Evolutionary conservation across 345 rosid species (phyloP).

Genomic region (Trapa incisa): DNA sequence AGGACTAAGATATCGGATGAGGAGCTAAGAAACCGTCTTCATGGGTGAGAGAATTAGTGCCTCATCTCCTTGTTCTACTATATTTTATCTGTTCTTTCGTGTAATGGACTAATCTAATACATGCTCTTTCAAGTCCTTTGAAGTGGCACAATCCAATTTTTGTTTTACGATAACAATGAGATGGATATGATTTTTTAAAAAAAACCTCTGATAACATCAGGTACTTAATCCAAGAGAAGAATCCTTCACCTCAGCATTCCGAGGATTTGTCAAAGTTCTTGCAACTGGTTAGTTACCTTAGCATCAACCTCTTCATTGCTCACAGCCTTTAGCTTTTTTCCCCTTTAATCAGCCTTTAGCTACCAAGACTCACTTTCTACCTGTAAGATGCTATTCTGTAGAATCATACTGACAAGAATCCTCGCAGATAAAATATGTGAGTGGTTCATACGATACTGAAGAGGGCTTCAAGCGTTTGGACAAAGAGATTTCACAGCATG

Average conservation of each 20-base stretch:
- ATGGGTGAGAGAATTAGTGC: slow-evolving; percentile 35
- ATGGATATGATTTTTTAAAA: neutral
- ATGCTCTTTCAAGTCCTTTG: neutral
- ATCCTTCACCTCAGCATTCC: slow-evolving; percentile 27
- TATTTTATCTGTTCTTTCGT: neutral
- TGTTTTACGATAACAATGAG: neutral
- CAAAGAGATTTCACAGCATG: slow-evolving; percentile 61
- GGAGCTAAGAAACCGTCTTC: slow-evolving; percentile 53
- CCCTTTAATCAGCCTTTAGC: too few relatives aligned
- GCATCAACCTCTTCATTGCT: neutral
- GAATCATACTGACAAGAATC: slow-evolving; percentile 1
- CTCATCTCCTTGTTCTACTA: too few relatives aligned
- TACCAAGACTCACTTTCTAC: neutral
- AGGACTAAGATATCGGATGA: slow-evolving; percentile 77
- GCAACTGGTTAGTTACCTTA: slow-evolving; percentile 51
- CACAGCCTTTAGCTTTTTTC: too few relatives aligned
- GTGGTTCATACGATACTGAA: slow-evolving; percentile 70
- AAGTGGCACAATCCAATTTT: neutral
- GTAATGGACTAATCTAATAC: neutral
- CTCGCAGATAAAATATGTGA: slow-evolving; percentile 77
- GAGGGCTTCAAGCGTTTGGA: slow-evolving; percentile 76
- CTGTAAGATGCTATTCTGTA: neutral
- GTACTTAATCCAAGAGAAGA: slow-evolving; percentile 48
- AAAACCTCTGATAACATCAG: slow-evolving; percentile 24
- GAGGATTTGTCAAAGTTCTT: slow-evolving; percentile 55